Conservation (phyloP, 148 eudicot species). For the Rhododendron williamsianum region DNA sequence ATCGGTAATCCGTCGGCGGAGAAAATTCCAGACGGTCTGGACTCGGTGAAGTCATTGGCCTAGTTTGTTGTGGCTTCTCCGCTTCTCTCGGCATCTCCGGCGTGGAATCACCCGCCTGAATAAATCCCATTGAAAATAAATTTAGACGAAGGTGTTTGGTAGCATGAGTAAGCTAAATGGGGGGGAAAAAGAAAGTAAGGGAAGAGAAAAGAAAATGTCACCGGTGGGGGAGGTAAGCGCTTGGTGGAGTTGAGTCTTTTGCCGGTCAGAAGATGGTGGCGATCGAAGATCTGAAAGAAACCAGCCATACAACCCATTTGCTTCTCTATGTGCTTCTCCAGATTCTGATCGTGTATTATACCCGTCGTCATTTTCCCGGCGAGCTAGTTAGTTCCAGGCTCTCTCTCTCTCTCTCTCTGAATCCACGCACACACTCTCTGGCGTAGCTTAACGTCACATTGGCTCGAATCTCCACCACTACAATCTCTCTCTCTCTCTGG, state of each 20-base stretch:
- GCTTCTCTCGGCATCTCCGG: conserved; percentile 34
- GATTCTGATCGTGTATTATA: conserved; percentile 43
- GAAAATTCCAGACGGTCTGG: conserved; percentile 13
- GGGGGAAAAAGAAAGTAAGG: not conserved
- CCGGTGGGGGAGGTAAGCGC: conserved; percentile 54
- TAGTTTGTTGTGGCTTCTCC: conserved; percentile 10
- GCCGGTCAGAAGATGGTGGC: conserved; percentile 45
- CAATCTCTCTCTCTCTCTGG: conserved; percentile 8
- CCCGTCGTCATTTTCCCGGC: conserved; percentile 47
- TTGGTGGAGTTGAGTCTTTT: conserved; percentile 49
- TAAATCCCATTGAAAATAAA: not conserved
- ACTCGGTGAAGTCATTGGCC: conserved; percentile 14
- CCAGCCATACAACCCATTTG: conserved; percentile 92
- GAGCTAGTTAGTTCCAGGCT: not conserved
- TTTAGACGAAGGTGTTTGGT: not conserved
- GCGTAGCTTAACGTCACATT: conserved; percentile 9
- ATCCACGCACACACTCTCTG: not conserved
- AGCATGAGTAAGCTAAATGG: not conserved
- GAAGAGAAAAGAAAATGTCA: not conserved
- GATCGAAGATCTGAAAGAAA: conserved; percentile 72
- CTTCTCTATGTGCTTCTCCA: conserved; percentile 64
- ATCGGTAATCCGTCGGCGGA: conserved; percentile 10
- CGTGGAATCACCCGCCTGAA: conserved; percentile 34
- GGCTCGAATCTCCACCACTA: conserved; percentile 16
- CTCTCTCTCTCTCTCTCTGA: conserved; percentile 1